Base-by-base conservation (phyloP, 2,329 filamentous ascomycete genomes). In the Stemphylium lycopersici region DNA sequence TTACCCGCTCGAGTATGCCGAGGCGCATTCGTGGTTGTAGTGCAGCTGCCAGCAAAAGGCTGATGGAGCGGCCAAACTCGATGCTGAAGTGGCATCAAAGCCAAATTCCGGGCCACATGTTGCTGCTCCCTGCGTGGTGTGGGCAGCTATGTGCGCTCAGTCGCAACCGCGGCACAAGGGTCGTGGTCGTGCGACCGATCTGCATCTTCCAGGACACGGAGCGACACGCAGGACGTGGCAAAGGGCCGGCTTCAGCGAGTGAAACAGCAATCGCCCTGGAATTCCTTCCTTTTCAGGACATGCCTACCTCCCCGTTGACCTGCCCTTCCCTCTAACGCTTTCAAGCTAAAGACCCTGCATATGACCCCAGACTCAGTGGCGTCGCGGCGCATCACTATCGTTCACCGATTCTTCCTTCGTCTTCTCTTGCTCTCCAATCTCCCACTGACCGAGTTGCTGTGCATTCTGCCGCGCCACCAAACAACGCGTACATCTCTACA, bases 261-360 rank as follows among this genome's bases (percentile, higher is more conserved):
- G 52, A 44, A 55, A 51, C 52, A 45, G 18, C 31, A 45, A 39
- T 18, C 12, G 52, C 29, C 34, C 34, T 40, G 34, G 40, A 33
- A 26, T 55, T 16, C 20, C 15, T 51, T 50, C 52, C 47, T 43
- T 31, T 50, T 41, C 13, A 34, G 43, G 26, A 22, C 18, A 45
- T 41, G 52, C 42, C 29, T 43, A 54, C 44, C 38, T 45, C 34
- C 33, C 15, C 41, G 37, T 43, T 40, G 41, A 20, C 45, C 40
- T 34, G 33, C 40, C 42, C 43, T 40, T 33, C 48, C 58, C 55
- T 39, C 22, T 43, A 51, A 18, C 38, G 52, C 42, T 39, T 43
- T 61, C 46, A 38, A 39, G 54, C 45, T 15, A 34, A 48, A 52
- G 48, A 52, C 60, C 60, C 60, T 63, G 58, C 60, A 61, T 61